Base-by-base conservation (phyloP, 352 stramenopile species). In the Phytophthora pistaciae region DNA sequence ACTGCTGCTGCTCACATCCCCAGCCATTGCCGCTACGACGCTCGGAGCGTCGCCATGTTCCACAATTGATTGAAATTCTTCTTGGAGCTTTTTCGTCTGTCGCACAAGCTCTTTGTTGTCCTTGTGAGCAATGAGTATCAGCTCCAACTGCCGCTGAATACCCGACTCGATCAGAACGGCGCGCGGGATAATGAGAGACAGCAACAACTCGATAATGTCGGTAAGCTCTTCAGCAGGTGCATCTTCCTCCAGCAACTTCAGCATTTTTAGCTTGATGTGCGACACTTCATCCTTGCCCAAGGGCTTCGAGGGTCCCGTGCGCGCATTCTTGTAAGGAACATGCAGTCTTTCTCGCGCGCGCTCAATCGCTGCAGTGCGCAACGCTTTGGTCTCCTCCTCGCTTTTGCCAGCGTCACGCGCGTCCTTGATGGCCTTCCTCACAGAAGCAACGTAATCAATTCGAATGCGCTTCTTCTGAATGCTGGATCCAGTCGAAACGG, bases 101-200 rank as follows among this genome's bases (percentile, higher is more conserved):
- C 87, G 87, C 29, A 95, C 85, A 46, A 96, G 75, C 59, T 96
- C 89, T 72, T 94, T 94, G 82, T 95, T 94, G 72, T 96, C 87
- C 49, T 94, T 91, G 66, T 95, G 85, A 11, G 87, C 86, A 56
- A 94, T 91, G 23, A 92, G 60, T 38, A 94, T 77, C 31, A 95
- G 77, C 53, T 92, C 84, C 36, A 96, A 67, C 68, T 96, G 89
- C 16, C 80, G 80, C 64, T 92, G 82, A 46, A 96, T 77, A 16
- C 79, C 83, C 8, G 85, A 93, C 40, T 96, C 89, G 25, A 92
- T 75, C 46, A 96, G 56, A n/a, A 93, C 74, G n/a, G 88, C 78
- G 16, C 77, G 79, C 3, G 89, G 87, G 29, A 96, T 92, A 21
- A 91, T 87, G 40, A 95, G 84, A 2, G 89, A 93, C 7, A 94